These are phyloP conservation scores for Cucurbitaria berberidis DNA, from an alignment of 2,329 filamentous ascomycete genomes.

Conservation along the genomic window DNA sequence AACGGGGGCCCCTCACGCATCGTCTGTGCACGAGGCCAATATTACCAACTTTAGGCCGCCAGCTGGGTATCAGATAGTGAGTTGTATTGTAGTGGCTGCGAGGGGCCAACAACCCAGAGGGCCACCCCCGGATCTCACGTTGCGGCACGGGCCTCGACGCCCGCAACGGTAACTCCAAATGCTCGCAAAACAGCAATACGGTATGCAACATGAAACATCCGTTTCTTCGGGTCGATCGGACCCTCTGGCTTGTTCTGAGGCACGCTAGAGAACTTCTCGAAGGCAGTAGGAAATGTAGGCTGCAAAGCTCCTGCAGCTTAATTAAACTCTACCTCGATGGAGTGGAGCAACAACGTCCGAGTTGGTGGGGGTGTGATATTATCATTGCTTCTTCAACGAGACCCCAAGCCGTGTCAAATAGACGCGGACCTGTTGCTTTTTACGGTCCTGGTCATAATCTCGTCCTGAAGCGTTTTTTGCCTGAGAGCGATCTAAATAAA, in stretches of 20 bases:
- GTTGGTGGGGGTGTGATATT: neutral
- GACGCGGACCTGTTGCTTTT: neutral
- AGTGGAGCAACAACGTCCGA: too few relatives aligned
- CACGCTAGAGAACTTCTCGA: slow-evolving; percentile 30
- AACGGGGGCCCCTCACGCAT: slow-evolving; percentile 13
- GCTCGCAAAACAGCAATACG: slow-evolving; percentile 12
- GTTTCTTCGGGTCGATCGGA: neutral
- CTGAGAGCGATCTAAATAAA: slow-evolving; percentile 17
- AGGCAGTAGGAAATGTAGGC: slow-evolving; percentile 12
- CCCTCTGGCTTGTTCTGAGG: slow-evolving; percentile 6
- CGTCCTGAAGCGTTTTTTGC: slow-evolving; percentile 26
- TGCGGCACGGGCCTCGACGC: neutral
- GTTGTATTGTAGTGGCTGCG: too few relatives aligned
- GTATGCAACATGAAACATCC: slow-evolving; percentile 11
- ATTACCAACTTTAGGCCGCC: neutral
- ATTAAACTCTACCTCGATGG: neutral
- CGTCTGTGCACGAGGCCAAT: slow-evolving; percentile 9
- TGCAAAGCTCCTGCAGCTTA: slow-evolving; percentile 16
- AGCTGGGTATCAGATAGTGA: too few relatives aligned
- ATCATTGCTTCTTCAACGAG: neutral
- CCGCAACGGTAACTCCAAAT: too few relatives aligned
- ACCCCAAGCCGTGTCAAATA: neutral
- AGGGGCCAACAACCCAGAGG: neutral
- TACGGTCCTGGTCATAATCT: slow-evolving; percentile 3
- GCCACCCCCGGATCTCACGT: neutral